These are phyloP conservation scores for Coniferiporia sulphurascens DNA, from an alignment of 1,284 basidiomycete species.

Conservation along the genomic window DNA sequence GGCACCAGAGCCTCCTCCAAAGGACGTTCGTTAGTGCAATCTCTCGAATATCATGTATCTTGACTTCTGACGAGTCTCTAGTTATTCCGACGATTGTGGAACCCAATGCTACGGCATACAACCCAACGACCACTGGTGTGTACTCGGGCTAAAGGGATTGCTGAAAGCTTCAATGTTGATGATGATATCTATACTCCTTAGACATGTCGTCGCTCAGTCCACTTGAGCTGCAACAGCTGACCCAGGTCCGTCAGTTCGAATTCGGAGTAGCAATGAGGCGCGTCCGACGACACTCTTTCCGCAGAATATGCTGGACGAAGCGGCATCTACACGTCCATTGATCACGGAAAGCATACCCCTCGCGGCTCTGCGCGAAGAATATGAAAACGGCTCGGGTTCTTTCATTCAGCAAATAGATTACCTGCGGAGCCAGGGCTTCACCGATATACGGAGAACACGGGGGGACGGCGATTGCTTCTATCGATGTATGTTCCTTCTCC, in stretches of 20 bases:
- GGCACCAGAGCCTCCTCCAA: slow-evolving; percentile 10
- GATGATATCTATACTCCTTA: slow-evolving; percentile 13
- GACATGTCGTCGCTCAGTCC: slow-evolving; percentile 31
- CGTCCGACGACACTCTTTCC: neutral
- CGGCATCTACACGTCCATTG: slow-evolving; percentile 44
- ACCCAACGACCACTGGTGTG: neutral
- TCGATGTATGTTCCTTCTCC: slow-evolving; percentile 35
- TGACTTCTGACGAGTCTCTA: neutral
- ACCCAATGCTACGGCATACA: neutral
- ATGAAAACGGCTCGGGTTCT: slow-evolving; percentile 49
- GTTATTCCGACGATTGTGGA: neutral
- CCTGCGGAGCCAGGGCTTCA: slow-evolving; percentile 52
- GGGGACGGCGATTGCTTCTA: slow-evolving; percentile 56
- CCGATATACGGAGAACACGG: slow-evolving; percentile 59
- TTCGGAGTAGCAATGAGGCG: neutral
- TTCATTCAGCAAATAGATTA: slow-evolving; percentile 68
- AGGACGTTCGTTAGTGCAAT: slow-evolving; percentile 12
- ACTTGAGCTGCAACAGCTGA: slow-evolving; percentile 45
- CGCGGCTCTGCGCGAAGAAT: slow-evolving; percentile 54
- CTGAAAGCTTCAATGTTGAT: too few species aligned
- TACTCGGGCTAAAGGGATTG: neutral
- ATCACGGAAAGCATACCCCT: slow-evolving; percentile 47
- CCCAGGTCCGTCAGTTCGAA: slow-evolving; percentile 32
- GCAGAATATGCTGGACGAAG: slow-evolving; percentile 46
- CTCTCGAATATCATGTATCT: neutral